Conservation (phyloP, 352 stramenopile species). For the Phytophthora agathidicida region DNA sequence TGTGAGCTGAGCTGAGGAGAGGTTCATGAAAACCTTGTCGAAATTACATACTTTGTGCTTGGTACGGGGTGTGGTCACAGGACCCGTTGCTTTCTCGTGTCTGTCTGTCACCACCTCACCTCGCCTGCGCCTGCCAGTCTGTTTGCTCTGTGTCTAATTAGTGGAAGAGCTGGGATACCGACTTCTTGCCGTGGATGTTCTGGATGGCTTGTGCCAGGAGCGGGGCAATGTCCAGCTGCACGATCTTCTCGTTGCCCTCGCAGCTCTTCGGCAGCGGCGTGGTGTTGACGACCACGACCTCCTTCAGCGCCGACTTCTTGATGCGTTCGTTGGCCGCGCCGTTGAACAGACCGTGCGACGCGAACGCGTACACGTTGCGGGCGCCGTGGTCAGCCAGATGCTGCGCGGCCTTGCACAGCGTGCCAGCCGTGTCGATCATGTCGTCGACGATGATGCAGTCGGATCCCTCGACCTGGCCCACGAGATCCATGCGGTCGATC, state of each 20-base stretch:
- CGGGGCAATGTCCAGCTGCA: conserved; percentile 97
- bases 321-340: conserved; percentile 91
- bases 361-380: conserved; percentile 99
- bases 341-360: conserved; percentile 98
- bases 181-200: conserved; percentile 99
- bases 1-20: conserved; percentile 1
- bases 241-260: conserved; percentile 97
- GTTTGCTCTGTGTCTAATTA: conserved; percentile 64
- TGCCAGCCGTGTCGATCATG: conserved; percentile 99
- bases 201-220: conserved; percentile 99
- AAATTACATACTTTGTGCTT: conserved; percentile 43
- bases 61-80: conserved; percentile 8
- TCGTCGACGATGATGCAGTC: conserved; percentile 99
- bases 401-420: conserved; percentile 98
- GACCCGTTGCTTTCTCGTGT: conserved; percentile 6
- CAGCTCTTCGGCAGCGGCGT: conserved; percentile 86
- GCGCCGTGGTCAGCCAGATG: conserved; percentile 96
- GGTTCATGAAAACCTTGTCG: conserved; percentile 34
- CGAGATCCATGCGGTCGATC: conserved; percentile 99
- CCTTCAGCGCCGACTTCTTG: conserved; percentile 89
- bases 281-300: conserved; percentile 92
- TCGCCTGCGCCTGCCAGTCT: conserved; percentile 13
- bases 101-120: conserved; percentile 6
- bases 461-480: conserved; percentile 98
- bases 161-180: conserved; percentile 99